Evolutionary conservation across 106 monocot genomes (phyloP), one percentile per base, ranked within the genome.

Genomic region (Narthecium ossifragum): DNA sequence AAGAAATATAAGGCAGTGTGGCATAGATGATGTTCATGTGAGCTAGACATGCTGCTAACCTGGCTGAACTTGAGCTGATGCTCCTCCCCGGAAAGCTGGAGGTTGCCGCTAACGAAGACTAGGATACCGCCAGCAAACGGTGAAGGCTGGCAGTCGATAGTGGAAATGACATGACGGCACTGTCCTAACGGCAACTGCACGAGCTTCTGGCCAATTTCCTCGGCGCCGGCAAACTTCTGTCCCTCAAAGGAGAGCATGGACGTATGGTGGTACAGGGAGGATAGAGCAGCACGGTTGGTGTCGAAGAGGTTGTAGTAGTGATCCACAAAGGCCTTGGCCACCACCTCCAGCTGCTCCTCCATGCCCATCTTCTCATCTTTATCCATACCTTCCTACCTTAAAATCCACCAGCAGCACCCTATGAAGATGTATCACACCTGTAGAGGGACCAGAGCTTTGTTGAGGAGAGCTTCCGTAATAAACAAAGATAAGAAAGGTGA

Each of bases 231-330:
- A 9, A 68, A 26, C 34, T 46, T 64, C 61, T 80, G 80, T 1
- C 85, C 85, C 43, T 86, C 85, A 47, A 86, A 86, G 25, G 85
- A 73, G 58, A 85, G 85, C 62, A 80, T 70, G 57, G 80, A 85
- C 24, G 72, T 57, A 15, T 15, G 29, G 47, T 57, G 31, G 66
- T 85, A 80, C 15, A 80, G 73, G 15, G 61, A 10, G 10, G 57
- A 51, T 1, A 85, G 70, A 8, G 73, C 41, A 9, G 59, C 26
- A 0, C 80, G 48, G 66, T 63, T 57, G 15, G 69, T 66, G 53
- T 85, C 80, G 39, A 85, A 85, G 34, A 72, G 64, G 30, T 55
- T 46, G 80, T 77, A 85, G 73, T 85, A 85, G 73, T 85, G 77
- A 4, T 77, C 80, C 26, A 85, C 85, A 57, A 85, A 85, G 30